Conservation (phyloP, 2,329 filamentous ascomycete genomes). For the Metarhizium robertsii region DNA sequence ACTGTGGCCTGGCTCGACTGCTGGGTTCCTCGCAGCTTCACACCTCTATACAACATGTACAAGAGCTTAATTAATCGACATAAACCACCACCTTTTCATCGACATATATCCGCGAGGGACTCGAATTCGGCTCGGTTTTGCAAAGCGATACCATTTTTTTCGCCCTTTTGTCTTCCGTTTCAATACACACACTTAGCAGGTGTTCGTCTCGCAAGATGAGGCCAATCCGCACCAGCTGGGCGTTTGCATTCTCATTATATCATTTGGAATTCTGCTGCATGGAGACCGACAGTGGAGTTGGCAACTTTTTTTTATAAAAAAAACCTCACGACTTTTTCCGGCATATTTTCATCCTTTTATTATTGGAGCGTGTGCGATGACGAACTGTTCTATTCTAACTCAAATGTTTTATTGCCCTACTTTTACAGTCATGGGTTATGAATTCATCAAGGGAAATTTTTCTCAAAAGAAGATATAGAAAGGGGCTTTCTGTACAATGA, state of each 20-base stretch:
- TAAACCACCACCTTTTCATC: conserved; percentile 21
- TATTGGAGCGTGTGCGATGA: conserved; percentile 11
- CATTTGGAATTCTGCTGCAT: conserved; percentile 10
- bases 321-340: conserved; percentile 1
- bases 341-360: conserved; percentile 10
- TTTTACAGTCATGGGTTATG: conserved; percentile 29
- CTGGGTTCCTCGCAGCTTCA: conserved; percentile 21
- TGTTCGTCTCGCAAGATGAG: conserved; percentile 24
- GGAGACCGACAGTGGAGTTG: conserved; percentile 11
- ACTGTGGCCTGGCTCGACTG: conserved; percentile 17
- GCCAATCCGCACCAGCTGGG: conserved; percentile 34
- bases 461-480: conserved; percentile 40
- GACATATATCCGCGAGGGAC: conserved; percentile 21
- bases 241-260: conserved; percentile 17
- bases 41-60: conserved; percentile 26
- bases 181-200: conserved; percentile 12
- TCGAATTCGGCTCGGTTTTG: conserved; percentile 16
- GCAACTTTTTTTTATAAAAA: conserved; percentile 1
- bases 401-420: conserved; percentile 21
- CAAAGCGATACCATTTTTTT: conserved; percentile 37
- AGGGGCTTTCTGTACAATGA: conserved; percentile 20
- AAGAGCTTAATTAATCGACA: conserved; percentile 39
- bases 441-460: conserved; percentile 35
- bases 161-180: conserved; percentile 18
- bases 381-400: conserved; percentile 3